Evolutionary conservation across 495 filamentous ascomycete genomes (phyloP), one percentile per base, ranked within the genome.

Genomic region (Penicillium cinerascens): DNA sequence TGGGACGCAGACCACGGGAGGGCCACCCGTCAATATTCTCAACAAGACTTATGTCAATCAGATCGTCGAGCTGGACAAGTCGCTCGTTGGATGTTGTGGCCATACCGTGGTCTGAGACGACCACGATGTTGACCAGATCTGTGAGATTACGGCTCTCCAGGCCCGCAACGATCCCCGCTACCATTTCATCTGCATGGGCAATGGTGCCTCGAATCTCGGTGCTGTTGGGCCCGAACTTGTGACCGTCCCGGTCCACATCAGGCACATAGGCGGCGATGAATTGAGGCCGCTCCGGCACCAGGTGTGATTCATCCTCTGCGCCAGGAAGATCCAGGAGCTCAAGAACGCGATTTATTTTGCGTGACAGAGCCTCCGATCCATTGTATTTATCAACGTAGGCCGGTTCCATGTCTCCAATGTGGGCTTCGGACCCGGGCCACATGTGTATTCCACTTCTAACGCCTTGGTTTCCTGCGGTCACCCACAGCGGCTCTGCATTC

Each of bases 31-130:
- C 93, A 8, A 86, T 87, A 58, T 92, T 91, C 50, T 85, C 86
- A 20, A 95, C 82, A 45, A 87, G 77, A 40, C 68, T 67, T 0
- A 87, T 71, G 58, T 95, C 88, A 26, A 97, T 78, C 3, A 96
- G 60, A 63, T 97, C 91, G 54, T 99, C 93, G n/a, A 97, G 72
- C 65, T 97, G 93, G 21, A 99, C 80, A 36, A 96, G 72, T n/a
- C 92, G 83, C 16, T 83, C 77, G 0, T 78, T 82, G 33, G 89
- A 85, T 0, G 93, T 97, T 1, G 88, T 92, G 4, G 92, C 92
- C 93, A 99, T 99, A 18, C 93, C 93, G 60, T 99, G 93, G 67
- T 99, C 93, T 10, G 90, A 95, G 15, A 99, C 92, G n/a, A 99
- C 80, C 29, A 99, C 83, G n/a, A 99, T 80, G 56, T 99, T 99